Base-by-base conservation (phyloP, 495 filamentous ascomycete genomes). In the Aspergillus diversus region DNA sequence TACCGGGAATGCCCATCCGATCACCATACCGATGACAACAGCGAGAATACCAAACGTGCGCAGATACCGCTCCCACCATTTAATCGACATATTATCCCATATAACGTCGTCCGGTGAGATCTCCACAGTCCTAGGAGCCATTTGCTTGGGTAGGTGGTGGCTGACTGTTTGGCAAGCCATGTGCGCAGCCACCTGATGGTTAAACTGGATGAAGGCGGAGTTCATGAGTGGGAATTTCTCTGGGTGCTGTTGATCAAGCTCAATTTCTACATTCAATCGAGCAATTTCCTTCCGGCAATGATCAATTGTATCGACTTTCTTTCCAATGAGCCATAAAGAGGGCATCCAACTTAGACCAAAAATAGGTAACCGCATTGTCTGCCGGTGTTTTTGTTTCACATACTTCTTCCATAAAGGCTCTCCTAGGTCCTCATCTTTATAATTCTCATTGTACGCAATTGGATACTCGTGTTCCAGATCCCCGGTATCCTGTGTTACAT, bases 201-300 rank as follows among this genome's bases (percentile, higher is more conserved):
- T 97, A 83, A 99, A 99, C 73, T 99, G 95, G 58, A 99, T 92
- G 69, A 99, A 99, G 13, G 95, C 95, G 12, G 96, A 97, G 68
- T 93, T 97, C 94, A 99, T 97, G 57, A 94, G 78, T 3, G 95
- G 96, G 63, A 90, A 99, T 33, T 87, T 87, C 66, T 97, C 94
- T 0, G 90, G 91, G 35, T 92, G 82, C 65, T 88, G 80, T 69
- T 99, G 96, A 68, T 98, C 96, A 35, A 89, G 77, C 71, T 97
- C 94, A 57, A 99, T 97, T 75, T 98, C 96, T 56, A 93, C 58
- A 68, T 98, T 99, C 32, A 98, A 80, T 17, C 90, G 87, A 46
- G 96, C 94, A 16, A 99, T 74, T 73, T 97, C 92, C 65, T 87
- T 87, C 17, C 95, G 90, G 69, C 92, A 96, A 75, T 91, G 90